phyloP scores from a whole-genome alignment of 2,329 filamentous ascomycete genomes.

The Hypomyces perniciosus region DNA sequence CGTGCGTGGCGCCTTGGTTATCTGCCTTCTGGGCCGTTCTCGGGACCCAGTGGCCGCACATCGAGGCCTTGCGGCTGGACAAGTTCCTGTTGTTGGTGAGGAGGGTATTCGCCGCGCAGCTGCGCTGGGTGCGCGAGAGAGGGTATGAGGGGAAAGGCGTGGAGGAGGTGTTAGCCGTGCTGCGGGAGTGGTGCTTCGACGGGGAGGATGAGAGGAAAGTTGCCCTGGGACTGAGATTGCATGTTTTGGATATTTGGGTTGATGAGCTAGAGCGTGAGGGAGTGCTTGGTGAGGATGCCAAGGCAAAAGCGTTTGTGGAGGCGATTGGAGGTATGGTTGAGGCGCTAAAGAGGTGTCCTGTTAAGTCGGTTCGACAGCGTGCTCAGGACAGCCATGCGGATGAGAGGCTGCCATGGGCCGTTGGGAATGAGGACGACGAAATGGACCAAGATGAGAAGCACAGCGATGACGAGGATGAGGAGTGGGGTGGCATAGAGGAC shows the following conservation, averaged over 20 bases:
- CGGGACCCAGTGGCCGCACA: conserved; percentile 63
- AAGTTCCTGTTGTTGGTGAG: conserved; percentile 87
- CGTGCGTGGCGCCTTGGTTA: conserved; percentile 43
- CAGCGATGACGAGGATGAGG: conserved; percentile 35
- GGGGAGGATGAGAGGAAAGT: conserved; percentile 45
- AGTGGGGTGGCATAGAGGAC: conserved; percentile 66
- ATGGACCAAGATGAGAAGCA: conserved; percentile 26
- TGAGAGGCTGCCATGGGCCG: conserved; percentile 61
- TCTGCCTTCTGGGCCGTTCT: conserved; percentile 67
- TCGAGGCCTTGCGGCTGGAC: conserved; percentile 76
- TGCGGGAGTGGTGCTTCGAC: conserved; percentile 29
- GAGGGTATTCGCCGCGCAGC: conserved; percentile 67
- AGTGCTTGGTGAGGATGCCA: conserved; percentile 35
- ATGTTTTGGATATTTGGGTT: conserved; percentile 84
- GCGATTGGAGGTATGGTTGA: conserved; percentile 50
- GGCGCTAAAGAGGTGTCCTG: conserved; percentile 51
- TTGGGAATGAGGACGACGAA: conserved; percentile 34
- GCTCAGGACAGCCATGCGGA: conserved; percentile 68
- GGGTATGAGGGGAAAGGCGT: conserved; percentile 26
- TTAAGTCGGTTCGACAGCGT: conserved; percentile 66
- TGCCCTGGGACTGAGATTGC: conserved; percentile 78
- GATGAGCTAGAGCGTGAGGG: conserved; percentile 77
- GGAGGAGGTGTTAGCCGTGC: conserved; percentile 22
- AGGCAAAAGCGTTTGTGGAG: conserved; percentile 44
- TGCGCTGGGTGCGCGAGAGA: conserved; percentile 41